Evolutionary conservation across 768 basidiomycete genomes (phyloP).

Genomic region (Boletus tomentosulus): DNA sequence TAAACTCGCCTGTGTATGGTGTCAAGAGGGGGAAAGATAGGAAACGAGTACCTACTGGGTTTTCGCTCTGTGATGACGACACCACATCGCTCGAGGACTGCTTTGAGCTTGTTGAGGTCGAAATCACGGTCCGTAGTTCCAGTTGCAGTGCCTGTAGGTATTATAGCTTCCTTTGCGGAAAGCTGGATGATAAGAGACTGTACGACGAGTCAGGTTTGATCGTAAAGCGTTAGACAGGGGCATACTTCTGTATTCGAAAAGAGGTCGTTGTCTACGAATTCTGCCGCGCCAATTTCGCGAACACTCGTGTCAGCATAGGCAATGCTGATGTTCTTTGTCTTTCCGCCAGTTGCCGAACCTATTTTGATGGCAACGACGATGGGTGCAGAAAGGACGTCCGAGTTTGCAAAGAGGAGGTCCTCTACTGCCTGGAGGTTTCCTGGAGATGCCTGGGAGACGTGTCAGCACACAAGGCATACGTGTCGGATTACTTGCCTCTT

Average conservation of each 20-base stretch:
- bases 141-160: constrained; percentile 68
- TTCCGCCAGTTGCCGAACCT: constrained; percentile 50
- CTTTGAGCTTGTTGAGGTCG: constrained; percentile 82
- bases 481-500: constrained; percentile 52
- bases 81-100: constrained; percentile 84
- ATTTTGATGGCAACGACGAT: constrained; percentile 89
- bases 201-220: background rate
- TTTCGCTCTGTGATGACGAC: constrained; percentile 90
- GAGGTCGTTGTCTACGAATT: constrained; percentile 91
- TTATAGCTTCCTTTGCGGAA: constrained; percentile 93
- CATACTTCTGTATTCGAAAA: constrained; percentile 92
- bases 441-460: constrained; percentile 57
- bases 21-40: background rate
- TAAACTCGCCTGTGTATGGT: constrained; percentile 69
- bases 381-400: constrained; percentile 77
- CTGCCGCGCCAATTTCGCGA: constrained; percentile 81
- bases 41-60: constrained; percentile 51
- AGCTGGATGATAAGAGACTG: constrained; percentile 94
- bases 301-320: constrained; percentile 90
- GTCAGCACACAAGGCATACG: constrained; percentile 1
- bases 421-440: constrained; percentile 72
- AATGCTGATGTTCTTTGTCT: constrained; percentile 71
- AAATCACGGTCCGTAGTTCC: constrained; percentile 79
- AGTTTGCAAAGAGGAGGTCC: constrained; percentile 79
- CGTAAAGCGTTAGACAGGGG: background rate